Evolutionary conservation across 1,284 basidiomycete species (phyloP), one percentile per base, ranked within the genome.

Genomic region (Acaromyces ingoldii): DNA sequence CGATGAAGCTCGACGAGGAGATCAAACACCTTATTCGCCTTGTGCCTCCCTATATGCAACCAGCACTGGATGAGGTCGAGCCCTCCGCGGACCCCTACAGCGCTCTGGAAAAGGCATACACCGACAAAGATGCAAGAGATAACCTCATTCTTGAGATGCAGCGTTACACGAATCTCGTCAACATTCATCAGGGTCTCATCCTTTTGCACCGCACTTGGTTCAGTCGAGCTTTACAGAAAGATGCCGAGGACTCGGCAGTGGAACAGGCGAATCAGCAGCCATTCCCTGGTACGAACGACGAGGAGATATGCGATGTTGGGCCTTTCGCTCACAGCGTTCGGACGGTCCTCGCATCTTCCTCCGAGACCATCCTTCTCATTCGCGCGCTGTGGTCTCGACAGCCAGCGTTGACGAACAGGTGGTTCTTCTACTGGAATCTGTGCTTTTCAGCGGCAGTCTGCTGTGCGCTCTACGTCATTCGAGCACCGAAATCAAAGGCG

Each of bases 171-270:
- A 38, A 47, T 4, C 44, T 39, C 6, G 34, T 51, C 29, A 57
- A 57, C 48, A 36, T 49, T 30, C 44, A 53, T 36, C 55, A 57
- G 33, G 36, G 38, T 10, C 30, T 52, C 29, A 42, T 57, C 15
- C 52, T 47, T n/a, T 39, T 57, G 26, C 52, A 57, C 37, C 55
- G 55, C 17, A 36, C 46, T 9, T 57, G 55, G 55, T 57, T 57
- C 36, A 45, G 42, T 30, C 10, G 34, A 28, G 42, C 42, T 11
- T 45, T 45, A 31, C 42, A 45, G 34, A 28, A 28, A 25, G 17
- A 22, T 5, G 15, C 17, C 15, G 40, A 25, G n/a, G n/a, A n/a
- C n/a, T n/a, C n/a, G n/a, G n/a, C n/a, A n/a, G n/a, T n/a, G n/a
- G n/a, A n/a, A 42, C 17, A 17, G 11, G 4, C 6, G 17, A 22